Evolutionary conservation across 139 green algal genomes (phyloP).

Genomic region (Bryopsis sp.): DNA sequence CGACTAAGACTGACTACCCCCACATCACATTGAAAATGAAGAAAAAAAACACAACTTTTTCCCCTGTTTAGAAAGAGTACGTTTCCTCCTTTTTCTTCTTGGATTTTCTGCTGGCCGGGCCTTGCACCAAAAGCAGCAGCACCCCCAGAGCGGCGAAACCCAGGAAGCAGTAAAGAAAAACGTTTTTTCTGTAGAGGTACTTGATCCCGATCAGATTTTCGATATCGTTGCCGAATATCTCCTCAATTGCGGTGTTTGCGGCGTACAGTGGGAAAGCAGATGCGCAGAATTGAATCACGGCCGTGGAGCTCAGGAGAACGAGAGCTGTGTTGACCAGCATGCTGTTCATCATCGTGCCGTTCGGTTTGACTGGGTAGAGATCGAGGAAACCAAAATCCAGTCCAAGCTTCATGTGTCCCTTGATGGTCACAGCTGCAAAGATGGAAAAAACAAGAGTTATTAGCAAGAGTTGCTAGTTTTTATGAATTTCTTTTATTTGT

Average conservation of each 20-base stretch:
- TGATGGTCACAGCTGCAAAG: slow-evolving; percentile 56
- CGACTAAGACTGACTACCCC: no score
- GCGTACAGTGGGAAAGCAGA: slow-evolving; percentile 26
- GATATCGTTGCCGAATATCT: slow-evolving; percentile 11
- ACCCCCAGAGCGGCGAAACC: neutral
- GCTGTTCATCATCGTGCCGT: slow-evolving; percentile 84
- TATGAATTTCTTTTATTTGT: no score
- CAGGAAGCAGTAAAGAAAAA: neutral
- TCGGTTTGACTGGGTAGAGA: slow-evolving; percentile 72
- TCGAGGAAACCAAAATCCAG: slow-evolving; percentile 81
- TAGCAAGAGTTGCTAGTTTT: no score
- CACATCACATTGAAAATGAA: no score
- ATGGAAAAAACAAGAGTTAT: neutral
- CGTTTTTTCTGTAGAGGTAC: slow-evolving; percentile 11
- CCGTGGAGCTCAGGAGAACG: slow-evolving; percentile 75
- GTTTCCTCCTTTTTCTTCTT: no score
- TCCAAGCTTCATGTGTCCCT: slow-evolving; percentile 86
- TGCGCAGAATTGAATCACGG: slow-evolving; percentile 89
- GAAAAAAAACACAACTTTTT: no score
- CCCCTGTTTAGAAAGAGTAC: no score
- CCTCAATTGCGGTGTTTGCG: neutral
- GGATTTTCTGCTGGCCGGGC: neutral
- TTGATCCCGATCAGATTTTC: slow-evolving; percentile 4
- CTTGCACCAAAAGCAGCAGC: neutral
- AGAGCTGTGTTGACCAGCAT: slow-evolving; percentile 94